Conservation (phyloP, 306 rosid species). For the Inga oerstediana region DNA sequence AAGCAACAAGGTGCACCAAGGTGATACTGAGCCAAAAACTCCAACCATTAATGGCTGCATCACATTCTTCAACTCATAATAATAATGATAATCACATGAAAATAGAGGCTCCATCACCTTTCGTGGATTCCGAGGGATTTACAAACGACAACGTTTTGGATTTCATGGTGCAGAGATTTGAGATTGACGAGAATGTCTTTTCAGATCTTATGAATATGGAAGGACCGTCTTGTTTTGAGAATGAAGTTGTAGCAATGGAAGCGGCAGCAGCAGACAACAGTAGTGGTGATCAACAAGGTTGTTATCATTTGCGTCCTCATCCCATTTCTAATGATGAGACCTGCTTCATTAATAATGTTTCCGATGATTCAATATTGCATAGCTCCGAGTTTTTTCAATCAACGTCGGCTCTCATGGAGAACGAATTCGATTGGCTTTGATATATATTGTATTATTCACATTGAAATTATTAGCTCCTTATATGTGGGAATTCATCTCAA, state of each 20-base stretch:
- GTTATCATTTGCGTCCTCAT: neutral
- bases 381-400: slow-evolving; percentile 38
- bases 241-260: neutral
- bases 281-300: neutral
- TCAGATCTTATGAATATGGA: slow-evolving; percentile 52
- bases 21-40: slow-evolving; percentile 26
- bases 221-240: slow-evolving; percentile 23
- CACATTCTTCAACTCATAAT: neutral
- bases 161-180: slow-evolving; percentile 46
- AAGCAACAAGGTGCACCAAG: slow-evolving; percentile 64
- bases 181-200: slow-evolving; percentile 45
- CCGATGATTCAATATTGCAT: slow-evolving; percentile 32
- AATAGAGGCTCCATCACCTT: neutral
- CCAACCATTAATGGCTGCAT: neutral
- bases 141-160: slow-evolving; percentile 13
- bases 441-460: neutral
- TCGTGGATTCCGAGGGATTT: neutral
- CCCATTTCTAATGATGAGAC: slow-evolving; percentile 12
- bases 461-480: neutral
- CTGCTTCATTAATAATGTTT: slow-evolving; percentile 6
- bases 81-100: neutral
- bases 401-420: slow-evolving; percentile 30
- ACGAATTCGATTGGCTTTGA: slow-evolving; percentile 48
- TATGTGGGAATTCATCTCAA: neutral
- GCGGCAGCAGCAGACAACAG: neutral